These are phyloP conservation scores for Escallonia herrerae DNA, from an alignment of 129 eudicot species.

Conservation along the genomic window DNA sequence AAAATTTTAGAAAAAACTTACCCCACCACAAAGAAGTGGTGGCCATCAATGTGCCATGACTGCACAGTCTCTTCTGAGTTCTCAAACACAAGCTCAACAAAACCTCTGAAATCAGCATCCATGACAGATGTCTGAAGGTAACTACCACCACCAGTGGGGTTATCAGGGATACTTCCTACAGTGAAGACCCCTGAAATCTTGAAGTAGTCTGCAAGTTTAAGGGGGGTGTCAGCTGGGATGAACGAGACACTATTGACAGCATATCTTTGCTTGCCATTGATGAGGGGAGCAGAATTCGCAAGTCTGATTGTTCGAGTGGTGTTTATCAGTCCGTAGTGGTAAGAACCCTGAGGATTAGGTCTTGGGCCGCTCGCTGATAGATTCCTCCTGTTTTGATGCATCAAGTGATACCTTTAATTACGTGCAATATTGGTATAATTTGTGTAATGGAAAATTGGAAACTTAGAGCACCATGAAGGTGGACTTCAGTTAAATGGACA, in stretches of 20 bases:
- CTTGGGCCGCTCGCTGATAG: slow-evolving; percentile 78
- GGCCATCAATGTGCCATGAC: slow-evolving; percentile 75
- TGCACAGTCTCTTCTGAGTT: slow-evolving; percentile 49
- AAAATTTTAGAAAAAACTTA: slow-evolving; percentile 5
- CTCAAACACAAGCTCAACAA: slow-evolving; percentile 58
- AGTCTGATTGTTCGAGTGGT: slow-evolving; percentile 54
- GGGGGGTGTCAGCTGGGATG: slow-evolving; percentile 50
- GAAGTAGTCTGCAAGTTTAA: slow-evolving; percentile 76
- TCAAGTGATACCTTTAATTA: too few relatives aligned
- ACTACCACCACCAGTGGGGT: slow-evolving; percentile 38
- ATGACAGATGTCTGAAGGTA: slow-evolving; percentile 59
- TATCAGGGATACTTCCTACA: slow-evolving; percentile 53
- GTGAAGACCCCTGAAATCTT: slow-evolving; percentile 65
- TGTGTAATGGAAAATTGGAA: too few relatives aligned
- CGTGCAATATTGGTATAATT: too few relatives aligned
- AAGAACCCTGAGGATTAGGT: slow-evolving; percentile 79
- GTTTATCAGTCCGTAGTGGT: slow-evolving; percentile 64
- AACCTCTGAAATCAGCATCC: slow-evolving; percentile 54
- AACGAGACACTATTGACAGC: slow-evolving; percentile 64
- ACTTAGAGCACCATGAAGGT: not conserved
- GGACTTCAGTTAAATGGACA: not conserved
- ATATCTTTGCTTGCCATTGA: slow-evolving; percentile 53
- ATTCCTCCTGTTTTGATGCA: slow-evolving; percentile 36
- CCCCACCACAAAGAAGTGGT: slow-evolving; percentile 79
- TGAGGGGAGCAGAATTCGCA: slow-evolving; percentile 50